Percentiles rank a stretch among this genome's conserved stretches.
phyloP scores from a whole-genome alignment of 176 grass and related monocot species.

The Triticum turgidum region DNA sequence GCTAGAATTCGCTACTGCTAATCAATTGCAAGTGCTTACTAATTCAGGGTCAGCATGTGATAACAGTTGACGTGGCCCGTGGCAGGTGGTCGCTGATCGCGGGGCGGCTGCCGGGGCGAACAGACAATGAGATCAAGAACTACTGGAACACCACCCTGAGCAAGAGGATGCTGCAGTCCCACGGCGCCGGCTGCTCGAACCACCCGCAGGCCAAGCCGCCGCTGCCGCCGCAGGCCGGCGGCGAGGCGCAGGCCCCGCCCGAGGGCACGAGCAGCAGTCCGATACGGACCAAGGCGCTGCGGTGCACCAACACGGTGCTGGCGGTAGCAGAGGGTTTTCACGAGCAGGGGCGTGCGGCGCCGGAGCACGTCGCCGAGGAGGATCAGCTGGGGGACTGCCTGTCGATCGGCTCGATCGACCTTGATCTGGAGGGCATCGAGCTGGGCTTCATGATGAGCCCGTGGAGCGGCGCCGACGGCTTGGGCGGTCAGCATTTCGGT shows the following conservation, averaged over 20 bases:
- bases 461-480: neutral
- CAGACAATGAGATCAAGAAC: constrained; percentile 66
- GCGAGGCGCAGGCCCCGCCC: neutral
- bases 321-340: neutral
- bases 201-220: neutral
- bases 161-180: constrained; percentile 5
- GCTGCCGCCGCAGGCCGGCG: neutral
- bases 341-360: neutral
- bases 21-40: neutral
- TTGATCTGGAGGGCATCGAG: constrained; percentile 26
- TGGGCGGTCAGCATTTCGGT: neutral
- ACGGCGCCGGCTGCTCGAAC: neutral
- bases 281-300: constrained; percentile 32
- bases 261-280: constrained; percentile 13
- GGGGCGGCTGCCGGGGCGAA: constrained; percentile 42
- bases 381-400: neutral
- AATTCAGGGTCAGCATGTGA: too few relatives aligned
- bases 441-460: constrained; percentile 38
- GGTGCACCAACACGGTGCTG: constrained; percentile 25
- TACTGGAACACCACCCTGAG: constrained; percentile 48
- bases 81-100: constrained; percentile 51
- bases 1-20: neutral
- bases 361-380: neutral
- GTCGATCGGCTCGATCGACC: neutral
- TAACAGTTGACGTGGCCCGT: neutral